phyloP scores from a whole-genome alignment of 2,329 filamentous ascomycete species.

The Pyrenochaeta sp. region DNA sequence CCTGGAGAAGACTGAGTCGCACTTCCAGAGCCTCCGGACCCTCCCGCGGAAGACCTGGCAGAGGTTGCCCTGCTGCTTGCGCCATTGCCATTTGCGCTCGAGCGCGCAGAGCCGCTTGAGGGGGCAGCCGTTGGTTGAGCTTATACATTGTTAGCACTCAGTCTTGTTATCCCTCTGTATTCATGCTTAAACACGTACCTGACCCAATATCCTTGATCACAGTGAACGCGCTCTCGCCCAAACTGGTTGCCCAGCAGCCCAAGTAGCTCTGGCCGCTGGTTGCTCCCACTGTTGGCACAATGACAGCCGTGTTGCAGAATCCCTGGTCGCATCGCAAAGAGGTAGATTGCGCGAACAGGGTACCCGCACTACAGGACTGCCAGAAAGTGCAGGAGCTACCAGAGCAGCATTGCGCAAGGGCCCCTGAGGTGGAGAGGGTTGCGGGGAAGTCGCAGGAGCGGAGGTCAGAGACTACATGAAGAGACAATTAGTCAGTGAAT shows the following conservation, averaged over 20 bases:
- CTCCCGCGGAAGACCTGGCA: constrained; percentile 1
- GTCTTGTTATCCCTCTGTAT: not conserved
- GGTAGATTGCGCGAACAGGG: constrained; percentile 24
- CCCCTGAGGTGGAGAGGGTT: constrained; percentile 27
- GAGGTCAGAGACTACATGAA: constrained; percentile 22
- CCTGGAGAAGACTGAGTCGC: constrained; percentile 11
- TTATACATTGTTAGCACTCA: not conserved
- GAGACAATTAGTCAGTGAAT: not conserved
- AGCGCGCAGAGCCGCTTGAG: not conserved
- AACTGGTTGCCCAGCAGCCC: constrained; percentile 33
- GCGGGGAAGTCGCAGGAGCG: constrained; percentile 35
- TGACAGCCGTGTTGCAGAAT: constrained; percentile 33
- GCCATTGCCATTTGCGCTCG: not conserved
- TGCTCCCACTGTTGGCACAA: constrained; percentile 29
- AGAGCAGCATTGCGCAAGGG: constrained; percentile 33
- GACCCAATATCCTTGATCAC: constrained; percentile 13
- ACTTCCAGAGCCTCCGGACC: constrained; percentile 1
- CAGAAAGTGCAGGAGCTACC: constrained; percentile 28
- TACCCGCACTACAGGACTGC: constrained; percentile 28
- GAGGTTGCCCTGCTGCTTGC: constrained; percentile 6
- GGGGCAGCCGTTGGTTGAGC: not conserved
- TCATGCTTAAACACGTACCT: constrained; percentile 5
- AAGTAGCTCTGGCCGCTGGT: constrained; percentile 22
- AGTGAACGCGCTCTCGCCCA: constrained; percentile 21
- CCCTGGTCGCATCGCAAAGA: constrained; percentile 32